Percentiles rank a stretch among this genome's conserved stretches.
Conservation (phyloP, 768 basidiomycete species). For the Trametes cubensis region DNA sequence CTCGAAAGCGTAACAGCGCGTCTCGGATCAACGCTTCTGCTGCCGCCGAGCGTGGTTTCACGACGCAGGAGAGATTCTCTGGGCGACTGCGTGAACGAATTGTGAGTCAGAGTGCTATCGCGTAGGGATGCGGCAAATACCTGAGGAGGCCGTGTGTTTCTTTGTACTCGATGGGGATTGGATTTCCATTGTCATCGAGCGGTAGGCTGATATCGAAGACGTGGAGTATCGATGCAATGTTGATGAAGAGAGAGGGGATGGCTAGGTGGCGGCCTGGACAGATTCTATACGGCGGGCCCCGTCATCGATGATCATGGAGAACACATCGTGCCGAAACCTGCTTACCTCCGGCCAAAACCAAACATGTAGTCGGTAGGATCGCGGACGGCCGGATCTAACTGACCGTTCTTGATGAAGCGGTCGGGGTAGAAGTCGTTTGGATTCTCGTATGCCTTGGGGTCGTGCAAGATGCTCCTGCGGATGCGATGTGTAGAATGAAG, state of each 20-base stretch:
- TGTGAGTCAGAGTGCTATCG: no score
- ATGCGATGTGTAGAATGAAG: background rate
- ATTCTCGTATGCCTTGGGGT: constrained; percentile 11
- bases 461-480: constrained; percentile 15
- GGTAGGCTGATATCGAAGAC: constrained; percentile 20
- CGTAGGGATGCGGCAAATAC: no score
- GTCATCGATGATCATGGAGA: background rate
- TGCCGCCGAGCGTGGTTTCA: constrained; percentile 4
- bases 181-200: constrained; percentile 9
- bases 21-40: constrained; percentile 7
- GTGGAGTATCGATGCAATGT: constrained; percentile 12
- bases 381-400: background rate
- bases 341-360: constrained; percentile 19
- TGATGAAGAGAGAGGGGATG: constrained; percentile 11
- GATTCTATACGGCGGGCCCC: constrained; percentile 1
- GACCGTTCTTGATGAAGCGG: constrained; percentile 14
- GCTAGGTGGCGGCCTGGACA: constrained; percentile 17
- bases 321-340: background rate
- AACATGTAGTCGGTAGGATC: constrained; percentile 15
- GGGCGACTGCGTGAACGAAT: constrained; percentile 8
- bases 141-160: constrained; percentile 9
- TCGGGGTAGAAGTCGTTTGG: constrained; percentile 16
- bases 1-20: no score
- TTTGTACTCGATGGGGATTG: background rate
- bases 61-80: constrained; percentile 3